Percentiles rank a stretch among this genome's conserved stretches.
These are phyloP conservation scores for Hansenula lynferdii DNA, from an alignment of 1,139 yeast genomes.

Conservation along the genomic window DNA sequence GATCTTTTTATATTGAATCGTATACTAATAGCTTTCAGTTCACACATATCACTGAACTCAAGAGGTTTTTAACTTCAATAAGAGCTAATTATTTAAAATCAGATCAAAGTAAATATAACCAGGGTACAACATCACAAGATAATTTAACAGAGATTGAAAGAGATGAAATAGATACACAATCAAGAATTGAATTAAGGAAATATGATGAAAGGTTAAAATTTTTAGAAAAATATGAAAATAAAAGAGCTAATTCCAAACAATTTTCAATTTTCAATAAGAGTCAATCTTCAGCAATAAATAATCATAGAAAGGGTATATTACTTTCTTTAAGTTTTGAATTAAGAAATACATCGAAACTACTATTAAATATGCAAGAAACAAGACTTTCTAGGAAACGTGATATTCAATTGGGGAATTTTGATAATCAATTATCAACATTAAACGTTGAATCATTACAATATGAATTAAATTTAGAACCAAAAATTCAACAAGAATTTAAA, in stretches of 20 bases:
- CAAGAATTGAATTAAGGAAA: conserved; percentile 45
- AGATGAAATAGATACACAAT: conserved; percentile 51
- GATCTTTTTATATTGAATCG: too few relatives aligned
- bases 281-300: conserved; percentile 24
- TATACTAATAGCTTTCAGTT: too few relatives aligned
- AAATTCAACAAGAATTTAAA: conserved; percentile 23
- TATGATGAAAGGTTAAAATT: conserved; percentile 44
- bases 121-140: not conserved
- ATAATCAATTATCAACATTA: conserved; percentile 6
- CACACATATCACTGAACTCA: conserved; percentile 34
- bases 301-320: conserved; percentile 30
- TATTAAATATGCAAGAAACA: conserved; percentile 39
- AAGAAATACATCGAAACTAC: conserved; percentile 31
- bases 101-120: conserved; percentile 6
- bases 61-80: conserved; percentile 35
- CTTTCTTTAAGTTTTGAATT: conserved; percentile 34
- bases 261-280: conserved; percentile 16
- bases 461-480: conserved; percentile 17
- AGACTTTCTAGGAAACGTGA: conserved; percentile 36
- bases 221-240: conserved; percentile 47
- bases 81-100: conserved; percentile 40
- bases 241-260: conserved; percentile 28
- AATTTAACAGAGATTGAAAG: conserved; percentile 41
- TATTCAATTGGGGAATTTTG: conserved; percentile 13
- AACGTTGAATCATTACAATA: conserved; percentile 12